These are phyloP conservation scores for Salix dunnii DNA, from an alignment of 345 rosid species.

Conservation along the genomic window DNA sequence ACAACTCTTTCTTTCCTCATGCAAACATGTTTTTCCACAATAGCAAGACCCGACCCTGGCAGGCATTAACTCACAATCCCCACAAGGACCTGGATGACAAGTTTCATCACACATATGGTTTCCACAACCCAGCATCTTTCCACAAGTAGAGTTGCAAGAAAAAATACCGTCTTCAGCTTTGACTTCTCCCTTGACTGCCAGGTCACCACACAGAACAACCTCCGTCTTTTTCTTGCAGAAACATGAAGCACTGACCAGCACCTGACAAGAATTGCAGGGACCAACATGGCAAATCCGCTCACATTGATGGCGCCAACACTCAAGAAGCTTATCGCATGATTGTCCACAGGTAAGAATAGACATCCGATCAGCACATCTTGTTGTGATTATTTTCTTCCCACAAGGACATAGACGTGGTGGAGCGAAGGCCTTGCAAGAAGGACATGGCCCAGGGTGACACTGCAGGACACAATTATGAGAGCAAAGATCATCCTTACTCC, in stretches of 20 bases:
- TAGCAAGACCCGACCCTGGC: constrained; percentile 61
- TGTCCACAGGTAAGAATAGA: constrained; percentile 74
- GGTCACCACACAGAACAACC: constrained; percentile 73
- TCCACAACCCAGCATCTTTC: constrained; percentile 59
- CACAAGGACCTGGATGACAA: constrained; percentile 90
- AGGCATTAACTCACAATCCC: constrained; percentile 68
- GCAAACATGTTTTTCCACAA: constrained; percentile 76
- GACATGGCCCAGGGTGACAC: constrained; percentile 98
- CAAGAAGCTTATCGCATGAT: constrained; percentile 68
- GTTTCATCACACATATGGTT: constrained; percentile 59
- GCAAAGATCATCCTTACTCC: constrained; percentile 57
- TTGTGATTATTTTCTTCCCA: constrained; percentile 71
- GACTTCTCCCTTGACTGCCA: constrained; percentile 77
- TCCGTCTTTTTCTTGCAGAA: constrained; percentile 77
- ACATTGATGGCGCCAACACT: constrained; percentile 73
- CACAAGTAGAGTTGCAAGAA: constrained; percentile 63
- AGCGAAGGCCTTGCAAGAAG: constrained; percentile 96
- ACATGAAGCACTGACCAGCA: constrained; percentile 63
- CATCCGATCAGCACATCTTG: constrained; percentile 83
- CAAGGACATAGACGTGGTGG: constrained; percentile 79
- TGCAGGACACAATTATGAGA: constrained; percentile 94
- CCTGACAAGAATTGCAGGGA: constrained; percentile 72
- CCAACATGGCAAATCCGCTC: constrained; percentile 75
- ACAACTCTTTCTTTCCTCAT: constrained; percentile 69
- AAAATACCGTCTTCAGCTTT: constrained; percentile 70